phyloP scores from a whole-genome alignment of 2,329 filamentous ascomycete genomes.

The Penicillium sp. region DNA sequence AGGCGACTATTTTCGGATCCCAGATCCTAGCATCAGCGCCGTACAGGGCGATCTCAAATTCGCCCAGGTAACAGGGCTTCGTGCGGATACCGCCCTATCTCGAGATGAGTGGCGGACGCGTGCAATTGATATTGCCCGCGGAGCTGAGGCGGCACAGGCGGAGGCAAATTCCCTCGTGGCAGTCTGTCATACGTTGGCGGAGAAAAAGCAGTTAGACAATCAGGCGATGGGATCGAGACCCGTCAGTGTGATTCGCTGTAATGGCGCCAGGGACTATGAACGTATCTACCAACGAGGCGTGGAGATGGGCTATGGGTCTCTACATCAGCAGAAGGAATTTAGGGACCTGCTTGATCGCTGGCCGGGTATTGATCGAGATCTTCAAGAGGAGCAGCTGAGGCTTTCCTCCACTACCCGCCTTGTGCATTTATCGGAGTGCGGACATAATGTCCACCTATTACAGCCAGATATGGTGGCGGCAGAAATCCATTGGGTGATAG shows the following conservation, averaged over 20 bases:
- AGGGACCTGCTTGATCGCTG: constrained; percentile 31
- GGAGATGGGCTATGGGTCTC: constrained; percentile 34
- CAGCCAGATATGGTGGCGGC: constrained; percentile 38
- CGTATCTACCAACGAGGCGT: constrained; percentile 35
- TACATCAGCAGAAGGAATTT: constrained; percentile 30
- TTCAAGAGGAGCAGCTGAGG: constrained; percentile 34
- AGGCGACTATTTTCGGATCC: constrained; percentile 30
- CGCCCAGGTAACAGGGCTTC: constrained; percentile 33
- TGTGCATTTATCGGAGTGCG: constrained; percentile 35
- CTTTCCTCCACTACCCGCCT: constrained; percentile 32
- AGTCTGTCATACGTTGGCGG: constrained; percentile 28
- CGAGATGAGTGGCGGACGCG: constrained; percentile 36
- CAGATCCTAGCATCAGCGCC: constrained; percentile 31
- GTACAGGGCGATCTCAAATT: constrained; percentile 33
- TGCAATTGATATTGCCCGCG: constrained; percentile 31
- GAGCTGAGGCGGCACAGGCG: constrained; percentile 16
- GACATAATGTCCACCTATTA: constrained; percentile 40
- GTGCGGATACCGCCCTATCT: constrained; percentile 28
- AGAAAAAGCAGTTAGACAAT: constrained; percentile 33
- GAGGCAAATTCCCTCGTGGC: constrained; percentile 23
- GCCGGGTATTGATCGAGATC: constrained; percentile 25
- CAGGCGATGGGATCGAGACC: constrained; percentile 30
- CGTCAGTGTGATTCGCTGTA: constrained; percentile 39
- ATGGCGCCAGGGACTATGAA: constrained; percentile 32
- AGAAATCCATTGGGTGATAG: constrained; percentile 38